Conservation (phyloP, 164 flowering plant genomes). For the Cinnamomum chago region DNA sequence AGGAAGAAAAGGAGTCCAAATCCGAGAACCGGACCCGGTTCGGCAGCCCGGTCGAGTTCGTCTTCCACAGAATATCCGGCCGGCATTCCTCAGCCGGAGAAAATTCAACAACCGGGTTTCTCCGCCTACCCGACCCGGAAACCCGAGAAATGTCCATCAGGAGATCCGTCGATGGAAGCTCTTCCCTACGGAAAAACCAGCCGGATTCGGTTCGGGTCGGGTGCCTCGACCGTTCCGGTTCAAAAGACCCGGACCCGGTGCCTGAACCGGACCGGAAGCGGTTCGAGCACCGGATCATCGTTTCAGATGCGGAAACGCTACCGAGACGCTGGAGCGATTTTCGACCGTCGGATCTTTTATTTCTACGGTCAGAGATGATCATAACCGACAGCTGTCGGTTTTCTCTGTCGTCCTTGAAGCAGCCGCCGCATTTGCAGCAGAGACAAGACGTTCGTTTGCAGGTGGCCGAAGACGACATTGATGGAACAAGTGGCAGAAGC, state of each 20-base stretch:
- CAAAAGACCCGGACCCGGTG: constrained; percentile 51
- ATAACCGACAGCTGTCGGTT: constrained; percentile 37
- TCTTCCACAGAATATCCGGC: constrained; percentile 35
- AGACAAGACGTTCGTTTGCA: neutral
- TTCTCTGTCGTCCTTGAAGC: constrained; percentile 10
- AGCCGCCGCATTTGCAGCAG: constrained; percentile 4
- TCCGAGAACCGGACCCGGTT: neutral
- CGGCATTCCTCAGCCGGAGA: constrained; percentile 81
- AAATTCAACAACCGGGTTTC: constrained; percentile 22
- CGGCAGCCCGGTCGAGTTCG: neutral
- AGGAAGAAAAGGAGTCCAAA: neutral
- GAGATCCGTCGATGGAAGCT: constrained; percentile 38
- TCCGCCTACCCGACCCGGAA: constrained; percentile 9
- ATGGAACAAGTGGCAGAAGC: constrained; percentile 37
- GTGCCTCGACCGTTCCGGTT: constrained; percentile 35
- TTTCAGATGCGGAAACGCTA: constrained; percentile 24
- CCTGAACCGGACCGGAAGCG: constrained; percentile 23
- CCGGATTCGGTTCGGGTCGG: constrained; percentile 24
- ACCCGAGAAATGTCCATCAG: constrained; percentile 16
- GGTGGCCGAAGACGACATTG: constrained; percentile 1
- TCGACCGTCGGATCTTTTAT: constrained; percentile 62
- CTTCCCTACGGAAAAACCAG: constrained; percentile 2
- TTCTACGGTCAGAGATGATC: constrained; percentile 68
- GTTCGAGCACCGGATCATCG: constrained; percentile 63
- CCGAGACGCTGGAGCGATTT: constrained; percentile 76